Evolutionary conservation across 805 yeast species (phyloP), one percentile per base, ranked within the genome.

Genomic region (Yamadazyma philogaea): DNA sequence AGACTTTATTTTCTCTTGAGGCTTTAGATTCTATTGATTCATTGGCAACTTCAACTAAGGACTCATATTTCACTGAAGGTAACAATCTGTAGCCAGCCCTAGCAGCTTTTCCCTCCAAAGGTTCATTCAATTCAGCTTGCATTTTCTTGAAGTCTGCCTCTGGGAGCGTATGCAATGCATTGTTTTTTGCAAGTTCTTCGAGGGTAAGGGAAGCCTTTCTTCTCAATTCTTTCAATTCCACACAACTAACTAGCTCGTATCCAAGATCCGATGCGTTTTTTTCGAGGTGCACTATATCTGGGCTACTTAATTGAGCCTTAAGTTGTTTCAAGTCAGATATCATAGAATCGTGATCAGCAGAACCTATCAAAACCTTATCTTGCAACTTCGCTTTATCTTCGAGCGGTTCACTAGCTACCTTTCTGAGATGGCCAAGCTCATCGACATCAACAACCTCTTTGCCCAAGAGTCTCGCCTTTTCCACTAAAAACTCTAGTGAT

Each of bases 401-500:
- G 5, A 49, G 39, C 7, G 64, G 54, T 22, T 48, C 46, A 10
- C 39, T 39, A 17, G 51, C 43, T 21, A 30, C 22, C 8, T 27
- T 20, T 20, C 42, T 35, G 30, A 55, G 33, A 1, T 12, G 26
- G 1, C 39, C 22, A 17, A 20, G 47, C 12, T 55, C 60, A 31
- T 47, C 49, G 24, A 50, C 45, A 39, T 51, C 43, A n/a, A 58
- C 47, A 2, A 51, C 21, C 1, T 42, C 34, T 31, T 45, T 48
- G 17, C 28, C 34, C 20, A 47, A 22, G 3, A 46, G 33, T 6
- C 42, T 42, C n/a, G 55, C 55, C 31, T 51, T 52, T 6, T 46
- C 18, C 12, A 48, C 42, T n/a, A 69, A 52, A 16, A 52, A 47
- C 26, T 59, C 63, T 19, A 63, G 39, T 8, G 63, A 47, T 11